phyloP scores from a whole-genome alignment of 169 alveolate genomes.

The Plasmodium knowlesi region DNA sequence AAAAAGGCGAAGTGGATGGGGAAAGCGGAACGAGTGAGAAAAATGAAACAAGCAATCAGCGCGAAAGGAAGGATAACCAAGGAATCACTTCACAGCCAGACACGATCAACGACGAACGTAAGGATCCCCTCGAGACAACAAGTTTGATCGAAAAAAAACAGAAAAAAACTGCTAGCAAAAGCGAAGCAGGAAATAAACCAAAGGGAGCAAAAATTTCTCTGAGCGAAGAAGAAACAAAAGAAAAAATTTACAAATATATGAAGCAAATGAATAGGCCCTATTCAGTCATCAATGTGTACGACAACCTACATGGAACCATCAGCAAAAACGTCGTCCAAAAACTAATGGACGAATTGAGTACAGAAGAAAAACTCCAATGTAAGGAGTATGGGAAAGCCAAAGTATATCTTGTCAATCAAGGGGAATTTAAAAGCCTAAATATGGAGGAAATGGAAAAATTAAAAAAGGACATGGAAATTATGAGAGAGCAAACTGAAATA shows the following conservation, averaged over 20 bases:
- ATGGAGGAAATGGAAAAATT: conserved; percentile 21
- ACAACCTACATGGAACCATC: conserved; percentile 81
- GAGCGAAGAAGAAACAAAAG: conserved; percentile 73
- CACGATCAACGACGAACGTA: neutral
- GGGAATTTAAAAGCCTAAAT: conserved; percentile 70
- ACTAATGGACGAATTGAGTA: conserved; percentile 83
- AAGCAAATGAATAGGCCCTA: conserved; percentile 86
- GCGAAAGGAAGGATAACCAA: conserved; percentile 1
- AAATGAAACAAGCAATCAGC: neutral
- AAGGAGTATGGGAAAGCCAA: conserved; percentile 89
- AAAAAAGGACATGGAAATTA: conserved; percentile 39
- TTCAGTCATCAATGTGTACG: conserved; percentile 84
- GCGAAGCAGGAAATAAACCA: neutral
- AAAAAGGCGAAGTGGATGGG: conserved; percentile 24
- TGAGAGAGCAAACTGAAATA: conserved; percentile 28
- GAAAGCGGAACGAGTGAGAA: neutral
- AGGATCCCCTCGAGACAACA: neutral
- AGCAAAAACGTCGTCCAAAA: conserved; percentile 81
- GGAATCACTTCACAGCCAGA: neutral
- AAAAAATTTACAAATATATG: conserved; percentile 85
- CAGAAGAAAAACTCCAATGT: conserved; percentile 80
- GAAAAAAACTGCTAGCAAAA: neutral
- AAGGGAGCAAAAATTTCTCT: conserved; percentile 25
- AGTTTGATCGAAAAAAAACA: neutral
- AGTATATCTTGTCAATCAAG: conserved; percentile 85